Conservation (phyloP, 371 early-diverging fungal genomes). For the Encephalitozoon romaleae region DNA sequence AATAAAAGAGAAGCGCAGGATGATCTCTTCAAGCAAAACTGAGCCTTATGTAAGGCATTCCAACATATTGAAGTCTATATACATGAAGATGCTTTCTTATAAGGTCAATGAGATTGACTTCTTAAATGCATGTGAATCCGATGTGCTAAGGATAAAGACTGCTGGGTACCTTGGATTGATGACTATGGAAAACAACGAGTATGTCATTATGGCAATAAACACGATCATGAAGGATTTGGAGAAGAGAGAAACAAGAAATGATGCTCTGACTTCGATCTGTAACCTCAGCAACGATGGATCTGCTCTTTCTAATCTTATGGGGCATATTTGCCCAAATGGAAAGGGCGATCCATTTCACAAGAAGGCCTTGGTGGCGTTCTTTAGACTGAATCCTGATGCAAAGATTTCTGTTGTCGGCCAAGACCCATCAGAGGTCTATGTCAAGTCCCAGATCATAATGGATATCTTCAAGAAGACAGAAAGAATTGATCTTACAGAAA, state of each 20-base stretch:
- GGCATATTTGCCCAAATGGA: conserved; percentile 11
- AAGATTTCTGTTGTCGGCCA: conserved; percentile 1
- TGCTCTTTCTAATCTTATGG: not conserved
- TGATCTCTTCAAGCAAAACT: not conserved
- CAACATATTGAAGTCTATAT: conserved; percentile 11
- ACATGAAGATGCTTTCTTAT: not conserved
- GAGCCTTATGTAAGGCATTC: not conserved
- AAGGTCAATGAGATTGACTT: conserved; percentile 34
- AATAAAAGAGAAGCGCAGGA: not conserved
- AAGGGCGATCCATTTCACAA: not conserved
- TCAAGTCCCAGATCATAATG: conserved; percentile 39
- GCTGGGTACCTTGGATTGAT: conserved; percentile 34
- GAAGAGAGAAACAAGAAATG: not conserved
- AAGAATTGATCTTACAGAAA: conserved; percentile 7
- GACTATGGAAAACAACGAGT: not conserved
- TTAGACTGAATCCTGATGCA: not conserved
- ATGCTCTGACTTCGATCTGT: conserved; percentile 28
- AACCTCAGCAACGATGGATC: not conserved
- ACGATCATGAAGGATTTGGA: conserved; percentile 35
- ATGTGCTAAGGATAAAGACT: conserved; percentile 6
- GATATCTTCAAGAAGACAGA: conserved; percentile 9
- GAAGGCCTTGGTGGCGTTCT: conserved; percentile 12
- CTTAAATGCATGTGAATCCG: conserved; percentile 24
- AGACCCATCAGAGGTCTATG: not conserved
- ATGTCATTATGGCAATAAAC: conserved; percentile 21